Evolutionary conservation across 2,329 filamentous ascomycete species (phyloP), one percentile per base, ranked within the genome.

Genomic region (Exserohilum rostratum): DNA sequence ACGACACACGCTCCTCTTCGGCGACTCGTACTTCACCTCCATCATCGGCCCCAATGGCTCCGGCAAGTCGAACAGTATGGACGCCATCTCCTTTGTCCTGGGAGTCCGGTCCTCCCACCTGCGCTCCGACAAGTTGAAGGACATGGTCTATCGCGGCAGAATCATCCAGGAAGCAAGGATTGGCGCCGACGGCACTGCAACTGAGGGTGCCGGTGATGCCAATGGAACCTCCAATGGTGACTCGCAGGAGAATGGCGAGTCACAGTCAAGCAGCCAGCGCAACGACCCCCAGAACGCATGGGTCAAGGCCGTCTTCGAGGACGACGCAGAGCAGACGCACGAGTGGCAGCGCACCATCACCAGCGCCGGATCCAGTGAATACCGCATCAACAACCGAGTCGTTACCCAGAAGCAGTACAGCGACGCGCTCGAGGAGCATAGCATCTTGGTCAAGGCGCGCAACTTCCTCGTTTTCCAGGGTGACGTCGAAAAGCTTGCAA

Each of bases 21-120:
- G 93, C 71, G 93, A 99, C 80, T 96, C 93, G 2, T 98, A 97
- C 78, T 99, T 99, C 77, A 99, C 95, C 45, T 99, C 95, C 37
- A 97, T 99, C 72, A 98, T 99, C 72, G 95, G 96, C 5, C 95
- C 95, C 74, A 99, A 99, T 93, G 95, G 95, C 81, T 98, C 95
- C 31, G 95, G 95, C 62, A 99, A 99, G 78, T 99, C 95, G 17
- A 99, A 99, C 69, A 96, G 91, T 56, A 99, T 99, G 95, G 95
- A 99, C 76, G 95, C 95, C 66, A 99, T 99, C 67, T 99, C 95
- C 64, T 99, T 99, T 77, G 95, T 99, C 55, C 85, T 99, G 53
- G 95, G 95, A 63, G 98, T 99, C 76, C 97, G 98, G 76, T 99
- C 95, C 3, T 96, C 93, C n/a, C 93, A 98, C 75, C 83, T 99